Base-by-base conservation (phyloP, 495 filamentous ascomycete species). In the Thermothielavioides terrestris region DNA sequence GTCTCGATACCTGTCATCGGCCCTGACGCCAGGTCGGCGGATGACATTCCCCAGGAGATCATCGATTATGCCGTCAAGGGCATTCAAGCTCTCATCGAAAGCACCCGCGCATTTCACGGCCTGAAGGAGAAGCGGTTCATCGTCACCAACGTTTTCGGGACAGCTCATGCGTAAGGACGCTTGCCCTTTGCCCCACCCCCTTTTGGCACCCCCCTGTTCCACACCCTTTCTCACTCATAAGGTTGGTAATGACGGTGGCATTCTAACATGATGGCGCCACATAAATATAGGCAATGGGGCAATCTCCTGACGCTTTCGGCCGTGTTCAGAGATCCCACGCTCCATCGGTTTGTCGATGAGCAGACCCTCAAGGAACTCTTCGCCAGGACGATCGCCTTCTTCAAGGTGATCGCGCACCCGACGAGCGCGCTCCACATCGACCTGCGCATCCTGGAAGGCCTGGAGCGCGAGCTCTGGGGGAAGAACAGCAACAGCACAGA, bases 111-210 rank as follows among this genome's bases (percentile, higher is more conserved):
- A 1, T 94, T 97, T 58, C 86, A 95, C 68, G 81, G 82, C 0
- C 66, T 84, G 36, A 72, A 64, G 30, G 68, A 63, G 12, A 75
- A 79, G 44, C 79, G 91, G 5, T 81, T 85, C 22, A 82, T 95
- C 27, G 80, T 95, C 36, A 97, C 91, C 8, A 96, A 95, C 60
- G 86, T 95, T 21, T 94, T 94, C 65, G 90, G 91, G 20, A 97
- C 91, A 11, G 85, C 89, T 54, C 91, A 95, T 76, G 91, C 91
- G 89, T 96, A 89, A 80, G 89, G 27, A 31, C 28, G 7, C 15
- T 6, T 23, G 34, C 39, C 6, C 38, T 7, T 39, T 23, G 34
- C 39, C 6, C 38, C 5, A 37, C 48, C 60, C 56, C 60, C 53
- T 6, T 47, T 35, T 31, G 3, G n/a, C n/a, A n/a, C n/a, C n/a